phyloP scores from a whole-genome alignment of 352 stramenopile genomes.

The Pythium apleroticum region DNA sequence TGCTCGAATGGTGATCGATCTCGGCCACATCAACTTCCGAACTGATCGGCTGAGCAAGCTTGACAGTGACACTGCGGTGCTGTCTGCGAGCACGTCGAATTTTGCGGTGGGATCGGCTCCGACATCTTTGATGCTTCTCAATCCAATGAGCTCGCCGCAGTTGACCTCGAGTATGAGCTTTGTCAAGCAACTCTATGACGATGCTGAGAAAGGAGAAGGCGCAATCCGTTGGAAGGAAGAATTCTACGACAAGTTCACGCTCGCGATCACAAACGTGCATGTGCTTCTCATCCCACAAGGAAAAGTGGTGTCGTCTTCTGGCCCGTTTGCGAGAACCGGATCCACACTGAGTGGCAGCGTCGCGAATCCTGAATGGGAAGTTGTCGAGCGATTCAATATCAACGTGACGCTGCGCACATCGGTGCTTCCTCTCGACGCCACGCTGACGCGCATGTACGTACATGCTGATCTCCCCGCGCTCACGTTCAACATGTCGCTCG shows the following conservation, averaged over 20 bases:
- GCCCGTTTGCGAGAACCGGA: background rate
- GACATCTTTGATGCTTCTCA: slow-evolving; percentile 45
- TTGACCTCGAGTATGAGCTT: slow-evolving; percentile 68
- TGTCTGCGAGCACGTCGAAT: slow-evolving; percentile 31
- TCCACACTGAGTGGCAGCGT: slow-evolving; percentile 13
- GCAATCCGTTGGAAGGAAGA: slow-evolving; percentile 89
- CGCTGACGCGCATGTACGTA: slow-evolving; percentile 79
- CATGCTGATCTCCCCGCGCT: slow-evolving; percentile 81
- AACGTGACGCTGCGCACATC: slow-evolving; percentile 85
- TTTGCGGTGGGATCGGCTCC: slow-evolving; percentile 29
- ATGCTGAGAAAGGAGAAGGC: slow-evolving; percentile 79
- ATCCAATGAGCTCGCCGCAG: slow-evolving; percentile 43
- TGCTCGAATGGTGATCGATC: slow-evolving; percentile 74
- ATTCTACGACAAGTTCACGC: slow-evolving; percentile 90
- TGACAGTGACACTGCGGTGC: slow-evolving; percentile 46
- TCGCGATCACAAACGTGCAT: slow-evolving; percentile 82
- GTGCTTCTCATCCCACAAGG: slow-evolving; percentile 79
- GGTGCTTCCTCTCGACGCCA: slow-evolving; percentile 81
- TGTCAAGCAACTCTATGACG: slow-evolving; percentile 84
- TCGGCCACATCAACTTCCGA: slow-evolving; percentile 83
- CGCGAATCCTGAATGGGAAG: slow-evolving; percentile 66
- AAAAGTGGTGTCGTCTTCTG: slow-evolving; percentile 1
- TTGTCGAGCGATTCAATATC: slow-evolving; percentile 86
- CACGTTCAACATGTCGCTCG: slow-evolving; percentile 83
- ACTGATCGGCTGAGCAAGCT: slow-evolving; percentile 82